Conservation (phyloP, 164 flowering plant genomes). For the Malania oleifera region DNA sequence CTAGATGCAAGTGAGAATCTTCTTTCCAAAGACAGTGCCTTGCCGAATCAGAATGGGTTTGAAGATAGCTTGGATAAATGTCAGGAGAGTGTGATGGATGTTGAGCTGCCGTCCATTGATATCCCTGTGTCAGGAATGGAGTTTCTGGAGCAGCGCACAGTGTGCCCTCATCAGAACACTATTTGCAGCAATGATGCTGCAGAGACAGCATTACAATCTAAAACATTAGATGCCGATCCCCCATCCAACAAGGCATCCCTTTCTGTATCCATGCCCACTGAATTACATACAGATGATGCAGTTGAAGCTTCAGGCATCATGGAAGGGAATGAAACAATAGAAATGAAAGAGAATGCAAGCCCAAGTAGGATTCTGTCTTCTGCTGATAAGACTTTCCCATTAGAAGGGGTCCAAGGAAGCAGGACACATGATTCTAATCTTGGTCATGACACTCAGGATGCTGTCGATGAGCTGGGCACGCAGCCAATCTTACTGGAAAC, state of each 20-base stretch:
- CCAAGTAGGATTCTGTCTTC: too few species aligned
- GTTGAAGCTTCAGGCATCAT: constrained; percentile 6
- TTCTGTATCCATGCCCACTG: constrained; percentile 6
- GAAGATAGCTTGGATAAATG: constrained; percentile 2
- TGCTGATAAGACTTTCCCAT: neutral
- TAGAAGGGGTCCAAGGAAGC: neutral
- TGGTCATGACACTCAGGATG: neutral
- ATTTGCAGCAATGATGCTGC: constrained; percentile 3
- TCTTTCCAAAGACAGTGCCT: constrained; percentile 13
- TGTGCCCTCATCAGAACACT: constrained; percentile 8
- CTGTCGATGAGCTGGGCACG: neutral
- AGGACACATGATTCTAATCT: neutral
- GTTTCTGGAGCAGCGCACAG: constrained; percentile 7
- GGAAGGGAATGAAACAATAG: constrained; percentile 8
- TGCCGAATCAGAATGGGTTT: neutral
- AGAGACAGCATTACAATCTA: neutral
- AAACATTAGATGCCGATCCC: neutral
- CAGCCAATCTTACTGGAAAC: neutral
- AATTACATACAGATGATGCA: neutral
- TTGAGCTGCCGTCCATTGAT: constrained; percentile 1
- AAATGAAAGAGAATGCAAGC: neutral
- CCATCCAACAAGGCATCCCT: constrained; percentile 5
- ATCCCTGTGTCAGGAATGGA: neutral
- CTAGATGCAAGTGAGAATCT: constrained; percentile 2
- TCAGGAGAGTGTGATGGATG: constrained; percentile 12